These are phyloP conservation scores for Aureobasidium lini DNA, from an alignment of 2,329 filamentous ascomycete species.

Conservation along the genomic window DNA sequence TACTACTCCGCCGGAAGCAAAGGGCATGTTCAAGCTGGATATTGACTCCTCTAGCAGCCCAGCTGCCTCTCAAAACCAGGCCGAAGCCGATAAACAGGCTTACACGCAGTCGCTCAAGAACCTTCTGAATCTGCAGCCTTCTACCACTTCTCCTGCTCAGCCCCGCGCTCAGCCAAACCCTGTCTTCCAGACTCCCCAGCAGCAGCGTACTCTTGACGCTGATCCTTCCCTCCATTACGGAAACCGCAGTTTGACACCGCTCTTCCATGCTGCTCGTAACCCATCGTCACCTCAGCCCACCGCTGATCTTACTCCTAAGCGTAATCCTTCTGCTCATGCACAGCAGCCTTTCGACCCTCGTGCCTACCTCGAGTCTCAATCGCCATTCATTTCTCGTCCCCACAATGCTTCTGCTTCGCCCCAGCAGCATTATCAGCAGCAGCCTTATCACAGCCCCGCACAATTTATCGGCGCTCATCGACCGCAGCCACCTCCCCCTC, in stretches of 20 bases:
- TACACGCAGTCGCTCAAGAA: slow-evolving; percentile 38
- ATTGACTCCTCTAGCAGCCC: slow-evolving; percentile 48
- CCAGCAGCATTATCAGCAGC: slow-evolving; percentile 15
- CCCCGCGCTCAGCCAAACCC: slow-evolving; percentile 18
- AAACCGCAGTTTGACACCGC: slow-evolving; percentile 40
- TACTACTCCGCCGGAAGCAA: slow-evolving; percentile 1
- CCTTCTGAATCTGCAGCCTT: slow-evolving; percentile 27
- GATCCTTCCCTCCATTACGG: slow-evolving; percentile 22
- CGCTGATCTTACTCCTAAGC: slow-evolving; percentile 12
- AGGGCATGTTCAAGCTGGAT: slow-evolving; percentile 57
- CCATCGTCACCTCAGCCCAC: slow-evolving; percentile 19
- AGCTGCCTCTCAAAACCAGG: slow-evolving; percentile 29
- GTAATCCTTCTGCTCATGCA: slow-evolving; percentile 18
- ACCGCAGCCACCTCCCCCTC: slow-evolving; percentile 11
- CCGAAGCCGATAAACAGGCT: slow-evolving; percentile 44
- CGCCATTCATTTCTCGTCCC: slow-evolving; percentile 20
- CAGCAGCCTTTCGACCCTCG: slow-evolving; percentile 22
- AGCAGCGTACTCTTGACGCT: slow-evolving; percentile 7
- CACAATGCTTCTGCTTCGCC: slow-evolving; percentile 20
- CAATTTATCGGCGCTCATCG: slow-evolving; percentile 4
- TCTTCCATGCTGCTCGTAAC: slow-evolving; percentile 41
- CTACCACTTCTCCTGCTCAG: slow-evolving; percentile 18
- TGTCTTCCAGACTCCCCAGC: slow-evolving; percentile 16
- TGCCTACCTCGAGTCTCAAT: slow-evolving; percentile 25
- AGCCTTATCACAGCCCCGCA: neutral